These are phyloP conservation scores for Chlamydomonas schloesseri DNA, from an alignment of 139 green algal genomes.

Conservation along the genomic window DNA sequence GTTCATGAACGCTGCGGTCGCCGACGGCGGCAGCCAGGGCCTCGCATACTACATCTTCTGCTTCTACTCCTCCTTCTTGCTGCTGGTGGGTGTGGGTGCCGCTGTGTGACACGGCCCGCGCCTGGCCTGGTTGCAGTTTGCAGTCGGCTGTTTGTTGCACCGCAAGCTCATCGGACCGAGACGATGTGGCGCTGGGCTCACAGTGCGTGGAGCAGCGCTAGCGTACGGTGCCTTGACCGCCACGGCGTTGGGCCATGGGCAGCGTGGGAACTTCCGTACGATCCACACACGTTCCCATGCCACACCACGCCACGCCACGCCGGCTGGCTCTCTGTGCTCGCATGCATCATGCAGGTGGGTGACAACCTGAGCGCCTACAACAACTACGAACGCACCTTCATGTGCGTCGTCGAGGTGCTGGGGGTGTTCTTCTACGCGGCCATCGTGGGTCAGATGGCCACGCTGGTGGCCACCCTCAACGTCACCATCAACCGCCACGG, in stretches of 20 bases:
- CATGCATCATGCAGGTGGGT: conserved; percentile 47
- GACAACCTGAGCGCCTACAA: conserved; percentile 48
- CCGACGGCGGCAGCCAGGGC: not conserved
- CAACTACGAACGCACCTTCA: conserved; percentile 44
- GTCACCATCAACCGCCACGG: conserved; percentile 38
- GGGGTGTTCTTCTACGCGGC: conserved; percentile 40
- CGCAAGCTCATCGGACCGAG: too few relatives aligned
- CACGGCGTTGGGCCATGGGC: too few relatives aligned
- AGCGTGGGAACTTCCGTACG: too few relatives aligned
- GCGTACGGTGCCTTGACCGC: too few relatives aligned
- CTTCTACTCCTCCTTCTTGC: conserved; percentile 37
- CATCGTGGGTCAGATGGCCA: conserved; percentile 46
- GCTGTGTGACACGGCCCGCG: too few relatives aligned
- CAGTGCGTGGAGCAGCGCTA: too few relatives aligned
- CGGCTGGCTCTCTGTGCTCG: too few relatives aligned
- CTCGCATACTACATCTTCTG: conserved; percentile 9
- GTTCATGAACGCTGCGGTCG: not conserved
- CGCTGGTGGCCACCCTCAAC: conserved; percentile 43
- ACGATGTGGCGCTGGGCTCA: too few relatives aligned
- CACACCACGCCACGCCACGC: too few relatives aligned
- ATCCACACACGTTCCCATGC: too few relatives aligned
- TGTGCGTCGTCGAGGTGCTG: conserved; percentile 10
- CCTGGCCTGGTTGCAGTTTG: too few relatives aligned
- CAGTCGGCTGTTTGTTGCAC: too few relatives aligned
- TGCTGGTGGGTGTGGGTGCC: conserved; percentile 14